Evolutionary conservation across 495 filamentous ascomycete species (phyloP).

Genomic region (Hyaloscypha bicolor): DNA sequence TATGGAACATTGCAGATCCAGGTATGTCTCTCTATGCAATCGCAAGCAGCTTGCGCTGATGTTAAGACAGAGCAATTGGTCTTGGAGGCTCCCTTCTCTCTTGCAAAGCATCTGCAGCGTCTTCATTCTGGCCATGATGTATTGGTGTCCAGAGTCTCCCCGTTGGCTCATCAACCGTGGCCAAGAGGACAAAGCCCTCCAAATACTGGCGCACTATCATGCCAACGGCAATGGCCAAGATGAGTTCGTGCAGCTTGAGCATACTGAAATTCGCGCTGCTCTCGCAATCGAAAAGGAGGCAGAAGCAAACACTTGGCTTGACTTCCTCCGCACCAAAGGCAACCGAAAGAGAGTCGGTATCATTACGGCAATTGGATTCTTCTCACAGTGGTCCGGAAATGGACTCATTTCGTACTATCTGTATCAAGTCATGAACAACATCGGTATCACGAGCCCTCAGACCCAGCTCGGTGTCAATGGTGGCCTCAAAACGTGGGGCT

Average conservation of each 20-base stretch:
- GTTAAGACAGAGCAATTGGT: slow-evolving; percentile 46
- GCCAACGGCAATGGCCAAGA: slow-evolving; percentile 35
- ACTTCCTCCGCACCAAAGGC: slow-evolving; percentile 7
- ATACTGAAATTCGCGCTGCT: slow-evolving; percentile 27
- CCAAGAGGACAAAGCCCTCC: slow-evolving; percentile 59
- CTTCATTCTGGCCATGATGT: slow-evolving; percentile 44
- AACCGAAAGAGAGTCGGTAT: slow-evolving; percentile 52
- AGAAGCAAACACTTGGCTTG: background rate
- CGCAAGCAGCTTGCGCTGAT: slow-evolving; percentile 26
- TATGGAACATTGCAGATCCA: slow-evolving; percentile 40
- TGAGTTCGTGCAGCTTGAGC: slow-evolving; percentile 39
- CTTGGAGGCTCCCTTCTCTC: slow-evolving; percentile 55
- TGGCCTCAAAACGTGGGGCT: slow-evolving; percentile 11
- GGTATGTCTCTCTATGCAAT: background rate
- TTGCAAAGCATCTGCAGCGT: slow-evolving; percentile 46
- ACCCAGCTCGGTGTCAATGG: slow-evolving; percentile 21
- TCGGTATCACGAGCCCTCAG: slow-evolving; percentile 42
- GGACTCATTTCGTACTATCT: slow-evolving; percentile 58
- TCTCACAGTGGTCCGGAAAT: slow-evolving; percentile 53
- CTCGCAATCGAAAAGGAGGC: slow-evolving; percentile 4
- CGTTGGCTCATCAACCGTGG: slow-evolving; percentile 67
- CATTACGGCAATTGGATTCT: slow-evolving; percentile 48
- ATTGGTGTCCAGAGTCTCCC: slow-evolving; percentile 60
- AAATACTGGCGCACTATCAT: slow-evolving; percentile 58
- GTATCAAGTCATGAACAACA: slow-evolving; percentile 49